Conservation (phyloP, 768 basidiomycete species). For the Botryobasidium botryosum region DNA sequence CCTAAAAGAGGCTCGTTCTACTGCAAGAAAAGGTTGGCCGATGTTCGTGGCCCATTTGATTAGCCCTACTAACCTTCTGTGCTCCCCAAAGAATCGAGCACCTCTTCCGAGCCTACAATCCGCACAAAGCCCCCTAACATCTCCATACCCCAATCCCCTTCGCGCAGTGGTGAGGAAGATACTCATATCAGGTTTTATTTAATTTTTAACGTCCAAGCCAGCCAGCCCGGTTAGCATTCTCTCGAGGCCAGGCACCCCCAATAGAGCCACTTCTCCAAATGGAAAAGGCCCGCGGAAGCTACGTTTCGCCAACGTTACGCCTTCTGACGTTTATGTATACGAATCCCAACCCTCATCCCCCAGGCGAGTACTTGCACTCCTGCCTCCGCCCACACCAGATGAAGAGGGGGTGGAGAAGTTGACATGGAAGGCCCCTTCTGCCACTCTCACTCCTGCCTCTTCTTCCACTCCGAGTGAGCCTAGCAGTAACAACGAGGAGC, state of each 20-base stretch:
- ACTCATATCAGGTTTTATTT: no score
- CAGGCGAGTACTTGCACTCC: constrained; percentile 33
- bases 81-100: no score
- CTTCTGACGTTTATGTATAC: constrained; percentile 66
- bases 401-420: constrained; percentile 7
- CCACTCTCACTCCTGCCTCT: constrained; percentile 2
- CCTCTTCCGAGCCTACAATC: no score
- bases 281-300: constrained; percentile 26
- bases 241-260: no score
- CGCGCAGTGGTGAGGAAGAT: no score
- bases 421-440: constrained; percentile 6
- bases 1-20: constrained; percentile 25
- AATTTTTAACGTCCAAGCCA: no score
- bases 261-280: constrained; percentile 1
- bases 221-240: no score
- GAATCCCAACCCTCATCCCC: constrained; percentile 70
- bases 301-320: constrained; percentile 59
- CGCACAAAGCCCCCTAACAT: no score
- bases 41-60: no score
- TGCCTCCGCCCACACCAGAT: constrained; percentile 28
- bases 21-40: no score
- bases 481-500: background rate
- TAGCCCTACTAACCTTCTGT: no score
- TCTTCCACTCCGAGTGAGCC: background rate
- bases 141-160: no score